These are phyloP conservation scores for Tephrocybe rancida DNA, from an alignment of 768 basidiomycete genomes.

Conservation along the genomic window DNA sequence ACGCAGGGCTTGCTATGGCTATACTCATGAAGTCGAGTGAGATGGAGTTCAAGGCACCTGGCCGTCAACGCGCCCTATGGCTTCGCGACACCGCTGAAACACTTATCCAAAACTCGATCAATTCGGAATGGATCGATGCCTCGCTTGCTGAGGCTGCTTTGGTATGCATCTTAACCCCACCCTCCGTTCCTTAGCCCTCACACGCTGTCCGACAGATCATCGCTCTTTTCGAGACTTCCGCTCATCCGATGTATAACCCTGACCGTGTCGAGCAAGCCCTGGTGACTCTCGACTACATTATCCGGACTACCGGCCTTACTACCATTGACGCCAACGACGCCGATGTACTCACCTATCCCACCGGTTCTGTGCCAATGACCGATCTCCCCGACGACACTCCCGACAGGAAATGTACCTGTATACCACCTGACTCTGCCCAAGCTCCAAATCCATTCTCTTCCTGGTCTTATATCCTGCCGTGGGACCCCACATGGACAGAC, in stretches of 20 bases:
- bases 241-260: conserved; percentile 65
- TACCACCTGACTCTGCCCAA: conserved; percentile 36
- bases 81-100: conserved; percentile 59
- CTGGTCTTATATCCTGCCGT: conserved; percentile 57
- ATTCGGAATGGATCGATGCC: conserved; percentile 55
- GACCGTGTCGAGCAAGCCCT: conserved; percentile 57
- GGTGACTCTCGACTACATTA: conserved; percentile 62
- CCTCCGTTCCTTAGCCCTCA: background rate
- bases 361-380: conserved; percentile 52
- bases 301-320: conserved; percentile 57
- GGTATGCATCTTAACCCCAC: conserved; percentile 31
- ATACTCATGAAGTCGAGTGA: conserved; percentile 75
- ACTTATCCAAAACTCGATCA: conserved; percentile 54
- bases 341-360: conserved; percentile 52
- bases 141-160: conserved; percentile 74
- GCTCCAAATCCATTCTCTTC: conserved; percentile 39
- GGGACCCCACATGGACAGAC: conserved; percentile 60
- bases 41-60: conserved; percentile 52
- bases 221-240: conserved; percentile 76
- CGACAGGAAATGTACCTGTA: conserved; percentile 47
- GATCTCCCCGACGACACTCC: conserved; percentile 29
- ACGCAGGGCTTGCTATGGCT: conserved; percentile 69
- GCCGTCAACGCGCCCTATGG: conserved; percentile 59
- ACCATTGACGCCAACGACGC: conserved; percentile 59
- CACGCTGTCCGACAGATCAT: conserved; percentile 50